Evolutionary conservation across 805 yeast species (phyloP).

Genomic region (Brettanomyces nanus): DNA sequence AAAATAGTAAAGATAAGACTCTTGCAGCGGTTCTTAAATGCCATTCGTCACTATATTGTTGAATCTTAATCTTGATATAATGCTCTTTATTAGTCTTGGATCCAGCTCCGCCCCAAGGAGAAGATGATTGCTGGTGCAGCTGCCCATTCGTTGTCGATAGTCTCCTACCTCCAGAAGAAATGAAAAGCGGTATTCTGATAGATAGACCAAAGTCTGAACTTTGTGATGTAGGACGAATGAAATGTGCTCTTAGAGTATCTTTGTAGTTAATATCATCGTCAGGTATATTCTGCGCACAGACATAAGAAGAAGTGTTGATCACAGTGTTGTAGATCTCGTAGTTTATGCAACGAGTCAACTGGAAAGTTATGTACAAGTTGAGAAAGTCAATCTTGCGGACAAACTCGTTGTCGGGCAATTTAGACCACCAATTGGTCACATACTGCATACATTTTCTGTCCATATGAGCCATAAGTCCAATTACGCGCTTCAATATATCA

Average conservation of each 20-base stretch:
- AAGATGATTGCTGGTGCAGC: background rate
- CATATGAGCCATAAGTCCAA: conserved; percentile 58
- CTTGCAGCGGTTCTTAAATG: conserved; percentile 61
- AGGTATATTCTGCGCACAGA: conserved; percentile 9
- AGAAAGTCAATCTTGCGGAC: conserved; percentile 51
- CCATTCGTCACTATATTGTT: conserved; percentile 77
- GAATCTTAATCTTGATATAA: conserved; percentile 35
- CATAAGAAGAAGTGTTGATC: conserved; percentile 12
- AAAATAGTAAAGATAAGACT: conserved; percentile 45
- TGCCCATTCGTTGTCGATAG: conserved; percentile 5
- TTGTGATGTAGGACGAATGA: conserved; percentile 19
- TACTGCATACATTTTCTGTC: conserved; percentile 32
- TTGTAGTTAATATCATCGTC: conserved; percentile 27
- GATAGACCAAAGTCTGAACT: conserved; percentile 19
- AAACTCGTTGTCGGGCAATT: conserved; percentile 36
- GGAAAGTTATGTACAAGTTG: conserved; percentile 73
- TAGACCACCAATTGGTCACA: conserved; percentile 47
- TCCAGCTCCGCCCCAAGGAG: conserved; percentile 8
- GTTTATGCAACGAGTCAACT: conserved; percentile 47
- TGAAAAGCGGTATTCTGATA: conserved; percentile 19
- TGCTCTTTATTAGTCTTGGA: conserved; percentile 13
- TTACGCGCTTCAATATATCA: conserved; percentile 57
- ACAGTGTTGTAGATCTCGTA: conserved; percentile 20
- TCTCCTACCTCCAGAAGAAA: conserved; percentile 14
- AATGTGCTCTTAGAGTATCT: conserved; percentile 16